Conservation (phyloP, 148 eudicot species). For the Drosera capensis region DNA sequence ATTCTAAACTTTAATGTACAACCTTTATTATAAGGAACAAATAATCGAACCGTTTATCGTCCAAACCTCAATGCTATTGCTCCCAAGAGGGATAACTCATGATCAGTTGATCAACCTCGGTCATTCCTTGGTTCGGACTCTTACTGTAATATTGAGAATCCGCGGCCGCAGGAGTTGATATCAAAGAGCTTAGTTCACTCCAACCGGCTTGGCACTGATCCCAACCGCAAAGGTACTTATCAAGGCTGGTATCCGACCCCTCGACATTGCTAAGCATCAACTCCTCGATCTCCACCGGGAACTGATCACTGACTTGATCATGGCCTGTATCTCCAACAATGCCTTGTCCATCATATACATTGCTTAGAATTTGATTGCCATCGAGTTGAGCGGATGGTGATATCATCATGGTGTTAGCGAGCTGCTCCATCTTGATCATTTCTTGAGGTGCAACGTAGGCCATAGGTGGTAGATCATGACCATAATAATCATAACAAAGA, state of each 20-base stretch:
- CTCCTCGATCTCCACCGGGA: constrained; percentile 23
- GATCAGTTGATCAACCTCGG: not conserved
- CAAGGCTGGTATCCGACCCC: constrained; percentile 24
- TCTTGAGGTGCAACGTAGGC: not conserved
- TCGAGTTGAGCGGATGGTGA: not conserved
- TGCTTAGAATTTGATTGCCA: not conserved
- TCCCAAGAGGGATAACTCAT: not conserved
- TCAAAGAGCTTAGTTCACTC: constrained; percentile 8
- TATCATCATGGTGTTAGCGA: not conserved
- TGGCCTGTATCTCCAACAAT: not conserved
- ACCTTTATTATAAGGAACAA: too few relatives aligned
- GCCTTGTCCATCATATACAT: not conserved
- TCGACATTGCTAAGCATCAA: constrained; percentile 26
- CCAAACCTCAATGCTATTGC: too few relatives aligned
- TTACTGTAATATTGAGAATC: too few relatives aligned
- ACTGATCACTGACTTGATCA: constrained; percentile 14
- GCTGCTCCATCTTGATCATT: not conserved
- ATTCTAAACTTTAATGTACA: too few relatives aligned
- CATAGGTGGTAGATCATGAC: too few relatives aligned
- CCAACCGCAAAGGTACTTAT: constrained; percentile 27
- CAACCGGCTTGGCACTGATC: constrained; percentile 8
- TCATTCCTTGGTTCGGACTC: not conserved
- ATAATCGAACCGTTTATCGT: too few relatives aligned
- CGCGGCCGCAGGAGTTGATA: constrained; percentile 2
- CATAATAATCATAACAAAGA: too few relatives aligned